Conservation (phyloP, 2,329 filamentous ascomycete species). For the Neofusicoccum kwambonambiense region DNA sequence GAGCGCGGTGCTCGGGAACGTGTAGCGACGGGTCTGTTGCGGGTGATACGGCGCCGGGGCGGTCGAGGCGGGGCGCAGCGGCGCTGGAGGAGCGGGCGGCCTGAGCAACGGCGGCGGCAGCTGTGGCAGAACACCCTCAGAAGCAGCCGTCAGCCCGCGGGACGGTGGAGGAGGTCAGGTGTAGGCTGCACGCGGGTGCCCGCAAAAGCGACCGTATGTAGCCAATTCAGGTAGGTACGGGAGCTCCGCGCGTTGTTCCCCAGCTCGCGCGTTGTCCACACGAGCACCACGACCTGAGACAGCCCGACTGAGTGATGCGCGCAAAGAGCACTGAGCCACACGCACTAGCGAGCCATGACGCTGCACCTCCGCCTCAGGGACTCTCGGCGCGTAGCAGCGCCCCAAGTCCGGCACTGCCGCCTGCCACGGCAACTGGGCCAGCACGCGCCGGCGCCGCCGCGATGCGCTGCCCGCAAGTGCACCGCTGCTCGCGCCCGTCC, state of each 20-base stretch:
- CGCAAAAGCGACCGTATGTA: neutral
- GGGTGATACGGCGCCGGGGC: conserved; percentile 10
- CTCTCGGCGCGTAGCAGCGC: conserved; percentile 10
- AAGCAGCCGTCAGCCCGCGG: neutral
- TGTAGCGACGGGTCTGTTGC: neutral
- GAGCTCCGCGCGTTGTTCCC: neutral
- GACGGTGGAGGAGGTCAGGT: conserved; percentile 3
- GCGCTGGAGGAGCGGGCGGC: conserved; percentile 6
- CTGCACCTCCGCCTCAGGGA: conserved; percentile 12
- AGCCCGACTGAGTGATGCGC: neutral
- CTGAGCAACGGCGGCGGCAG: neutral
- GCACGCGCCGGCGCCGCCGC: neutral
- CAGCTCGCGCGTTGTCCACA: neutral
- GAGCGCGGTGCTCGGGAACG: neutral
- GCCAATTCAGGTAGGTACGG: neutral
- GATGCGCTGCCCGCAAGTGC: neutral
- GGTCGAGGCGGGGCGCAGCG: conserved; percentile 12
- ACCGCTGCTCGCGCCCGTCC: neutral
- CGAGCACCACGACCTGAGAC: conserved; percentile 3
- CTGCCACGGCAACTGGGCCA: neutral
- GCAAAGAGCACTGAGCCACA: conserved; percentile 9
- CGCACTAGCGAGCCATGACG: conserved; percentile 9
- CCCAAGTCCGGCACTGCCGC: neutral
- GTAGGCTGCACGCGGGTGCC: conserved; percentile 8
- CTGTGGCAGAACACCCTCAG: conserved; percentile 5